Evolutionary conservation across 441 rosid species (phyloP).

Genomic region (Sinapis alba): DNA sequence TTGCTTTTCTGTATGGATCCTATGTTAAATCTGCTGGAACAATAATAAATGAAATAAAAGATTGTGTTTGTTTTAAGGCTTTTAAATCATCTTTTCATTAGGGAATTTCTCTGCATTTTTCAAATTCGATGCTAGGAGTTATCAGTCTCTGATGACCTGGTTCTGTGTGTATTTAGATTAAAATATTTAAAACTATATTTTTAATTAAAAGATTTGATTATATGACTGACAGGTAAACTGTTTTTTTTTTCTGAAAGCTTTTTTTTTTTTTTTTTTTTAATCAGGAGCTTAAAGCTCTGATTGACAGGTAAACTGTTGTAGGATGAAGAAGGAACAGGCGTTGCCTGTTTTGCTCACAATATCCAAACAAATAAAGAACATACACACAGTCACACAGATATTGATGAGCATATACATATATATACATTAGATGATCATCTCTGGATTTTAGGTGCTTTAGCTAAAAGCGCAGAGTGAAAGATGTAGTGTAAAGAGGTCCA

Average conservation of each 20-base stretch:
- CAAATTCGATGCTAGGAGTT: too few relatives aligned
- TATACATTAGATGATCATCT: background rate
- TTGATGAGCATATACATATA: background rate
- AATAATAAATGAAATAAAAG: constrained; percentile 14
- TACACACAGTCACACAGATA: background rate
- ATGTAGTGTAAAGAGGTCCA: constrained; percentile 41
- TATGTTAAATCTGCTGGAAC: constrained; percentile 20
- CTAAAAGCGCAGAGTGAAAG: constrained; percentile 45
- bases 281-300: too few relatives aligned
- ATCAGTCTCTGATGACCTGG: too few relatives aligned
- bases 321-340: background rate
- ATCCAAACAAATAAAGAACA: constrained; percentile 20
- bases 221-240: too few relatives aligned
- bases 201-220: too few relatives aligned
- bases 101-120: background rate
- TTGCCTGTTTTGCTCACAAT: constrained; percentile 13
- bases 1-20: constrained; percentile 22
- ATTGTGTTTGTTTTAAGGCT: background rate
- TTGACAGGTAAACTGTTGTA: background rate
- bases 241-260: too few relatives aligned
- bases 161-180: too few relatives aligned
- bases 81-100: background rate
- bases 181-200: too few relatives aligned
- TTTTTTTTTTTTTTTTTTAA: too few relatives aligned
- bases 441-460: constrained; percentile 15